Percentiles rank a stretch among this genome's conserved stretches.
Evolutionary conservation across 1,139 yeast species (phyloP).

Genomic region (Blastobotrys serpentis): DNA sequence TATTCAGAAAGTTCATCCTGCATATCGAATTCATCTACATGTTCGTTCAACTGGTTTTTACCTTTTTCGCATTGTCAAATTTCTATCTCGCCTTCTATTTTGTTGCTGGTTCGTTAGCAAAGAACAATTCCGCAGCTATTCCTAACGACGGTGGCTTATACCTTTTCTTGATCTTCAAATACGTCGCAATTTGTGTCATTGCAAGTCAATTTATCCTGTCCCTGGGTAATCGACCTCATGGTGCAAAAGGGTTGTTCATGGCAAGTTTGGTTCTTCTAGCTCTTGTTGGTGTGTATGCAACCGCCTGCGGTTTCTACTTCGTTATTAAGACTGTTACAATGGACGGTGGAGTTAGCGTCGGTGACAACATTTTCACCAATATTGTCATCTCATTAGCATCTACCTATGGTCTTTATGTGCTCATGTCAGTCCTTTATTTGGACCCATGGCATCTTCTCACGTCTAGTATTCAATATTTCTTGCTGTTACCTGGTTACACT

Average conservation of each 20-base stretch:
- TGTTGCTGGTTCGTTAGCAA: conserved; percentile 80
- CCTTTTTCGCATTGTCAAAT: conserved; percentile 88
- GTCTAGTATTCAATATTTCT: conserved; percentile 78
- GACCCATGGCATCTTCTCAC: conserved; percentile 96
- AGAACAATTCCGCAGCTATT: conserved; percentile 46
- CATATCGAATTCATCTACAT: conserved; percentile 85
- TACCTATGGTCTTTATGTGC: conserved; percentile 79
- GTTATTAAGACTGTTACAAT: conserved; percentile 56
- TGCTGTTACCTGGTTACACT: conserved; percentile 86
- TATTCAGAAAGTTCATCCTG: conserved; percentile 69
- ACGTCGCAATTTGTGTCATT: conserved; percentile 73
- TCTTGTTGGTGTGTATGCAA: conserved; percentile 76
- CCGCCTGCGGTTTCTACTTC: conserved; percentile 79
- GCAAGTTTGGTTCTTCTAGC: conserved; percentile 69
- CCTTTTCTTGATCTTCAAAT: conserved; percentile 79
- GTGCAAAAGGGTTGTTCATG: conserved; percentile 73
- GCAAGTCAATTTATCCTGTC: conserved; percentile 86
- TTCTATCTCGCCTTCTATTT: conserved; percentile 90
- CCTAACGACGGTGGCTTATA: conserved; percentile 67
- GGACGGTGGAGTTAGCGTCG: conserved; percentile 42
- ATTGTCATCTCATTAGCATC: conserved; percentile 78
- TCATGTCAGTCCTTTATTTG: conserved; percentile 76
- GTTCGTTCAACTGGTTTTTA: conserved; percentile 68
- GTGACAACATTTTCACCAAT: conserved; percentile 59
- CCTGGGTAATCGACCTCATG: conserved; percentile 95